Conservation (phyloP, 257 asterid species). For the Nicotiana paniculata region DNA sequence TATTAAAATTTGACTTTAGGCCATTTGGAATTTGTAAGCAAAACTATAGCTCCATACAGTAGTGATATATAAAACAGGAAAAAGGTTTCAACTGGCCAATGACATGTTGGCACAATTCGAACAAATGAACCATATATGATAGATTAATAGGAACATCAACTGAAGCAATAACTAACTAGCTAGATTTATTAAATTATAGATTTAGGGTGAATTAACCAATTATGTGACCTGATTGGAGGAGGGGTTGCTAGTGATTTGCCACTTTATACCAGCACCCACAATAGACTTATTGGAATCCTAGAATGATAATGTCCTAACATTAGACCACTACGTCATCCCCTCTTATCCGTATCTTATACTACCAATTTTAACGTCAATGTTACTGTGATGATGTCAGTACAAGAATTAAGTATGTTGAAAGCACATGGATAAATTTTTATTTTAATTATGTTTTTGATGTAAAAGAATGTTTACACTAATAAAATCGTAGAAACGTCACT, state of each 20-base stretch:
- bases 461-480: neutral
- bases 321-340: conserved; percentile 20
- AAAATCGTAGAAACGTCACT: too few relatives aligned
- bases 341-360: conserved; percentile 17
- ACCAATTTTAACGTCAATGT: conserved; percentile 22
- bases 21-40: too few relatives aligned
- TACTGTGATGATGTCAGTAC: conserved; percentile 11
- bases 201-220: neutral
- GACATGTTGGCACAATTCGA: neutral
- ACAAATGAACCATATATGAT: neutral
- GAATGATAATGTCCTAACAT: neutral
- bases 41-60: too few relatives aligned
- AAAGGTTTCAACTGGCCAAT: neutral
- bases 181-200: neutral
- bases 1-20: too few relatives aligned
- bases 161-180: too few relatives aligned
- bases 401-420: conserved; percentile 22
- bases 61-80: neutral
- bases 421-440: neutral
- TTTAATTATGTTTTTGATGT: too few relatives aligned
- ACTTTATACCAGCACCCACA: conserved; percentile 23
- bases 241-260: conserved; percentile 9
- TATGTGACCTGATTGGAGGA: neutral
- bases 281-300: neutral
- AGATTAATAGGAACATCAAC: neutral